Evolutionary conservation across 192 early-diverging fungal genomes (phyloP).

Genomic region (Entomortierella chlamydospora): DNA sequence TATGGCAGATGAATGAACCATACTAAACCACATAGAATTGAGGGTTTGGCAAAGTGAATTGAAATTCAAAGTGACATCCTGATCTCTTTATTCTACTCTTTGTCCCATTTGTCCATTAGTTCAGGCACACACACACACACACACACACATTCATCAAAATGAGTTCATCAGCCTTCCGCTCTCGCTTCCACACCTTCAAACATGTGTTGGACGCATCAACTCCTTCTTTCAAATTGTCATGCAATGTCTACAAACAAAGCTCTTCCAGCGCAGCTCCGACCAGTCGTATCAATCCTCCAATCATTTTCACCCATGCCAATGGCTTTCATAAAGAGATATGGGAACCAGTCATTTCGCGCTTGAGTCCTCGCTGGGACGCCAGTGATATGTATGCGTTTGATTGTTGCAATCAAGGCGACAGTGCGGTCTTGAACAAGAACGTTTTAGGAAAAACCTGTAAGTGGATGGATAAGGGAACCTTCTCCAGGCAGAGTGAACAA

Average conservation of each 20-base stretch:
- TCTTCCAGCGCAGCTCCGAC: neutral
- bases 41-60: no score
- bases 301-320: constrained; percentile 69
- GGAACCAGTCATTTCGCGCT: constrained; percentile 59
- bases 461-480: constrained; percentile 9
- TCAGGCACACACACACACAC: neutral
- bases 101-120: no score
- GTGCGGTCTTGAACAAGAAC: constrained; percentile 62
- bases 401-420: constrained; percentile 68
- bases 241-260: constrained; percentile 29
- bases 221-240: constrained; percentile 20
- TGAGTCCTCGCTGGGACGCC: constrained; percentile 35
- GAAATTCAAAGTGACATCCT: no score
- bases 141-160: no score
- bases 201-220: no score
- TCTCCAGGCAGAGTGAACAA: no score
- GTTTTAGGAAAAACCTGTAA: constrained; percentile 53
- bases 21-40: no score
- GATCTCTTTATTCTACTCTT: neutral
- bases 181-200: constrained; percentile 1
- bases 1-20: no score
- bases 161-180: constrained; percentile 11
- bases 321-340: constrained; percentile 71
- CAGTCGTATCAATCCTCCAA: constrained; percentile 2
- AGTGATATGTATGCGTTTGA: constrained; percentile 65